A percentile compares a stretch with the other conserved stretches of the same genome.
Conservation (phyloP, 2,329 filamentous ascomycete species). For the Diaporthe caulivora region DNA sequence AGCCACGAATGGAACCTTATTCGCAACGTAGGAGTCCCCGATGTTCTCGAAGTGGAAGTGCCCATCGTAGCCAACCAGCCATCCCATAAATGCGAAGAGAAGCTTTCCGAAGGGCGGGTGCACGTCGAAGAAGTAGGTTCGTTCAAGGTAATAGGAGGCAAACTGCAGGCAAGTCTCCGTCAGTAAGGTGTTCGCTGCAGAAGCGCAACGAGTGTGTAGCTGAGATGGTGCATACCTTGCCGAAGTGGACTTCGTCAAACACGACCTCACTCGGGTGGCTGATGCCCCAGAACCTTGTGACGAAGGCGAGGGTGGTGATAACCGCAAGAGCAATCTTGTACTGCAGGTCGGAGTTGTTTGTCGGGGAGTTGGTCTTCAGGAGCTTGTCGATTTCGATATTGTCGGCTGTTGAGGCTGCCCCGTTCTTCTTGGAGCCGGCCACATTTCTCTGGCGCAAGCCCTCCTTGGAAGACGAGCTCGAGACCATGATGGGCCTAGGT, state of each 20-base stretch:
- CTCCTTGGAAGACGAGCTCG: conserved; percentile 65
- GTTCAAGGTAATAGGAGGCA: conserved; percentile 87
- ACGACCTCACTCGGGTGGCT: conserved; percentile 96
- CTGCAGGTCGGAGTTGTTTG: conserved; percentile 76
- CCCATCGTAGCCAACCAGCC: conserved; percentile 97
- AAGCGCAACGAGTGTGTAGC: not conserved
- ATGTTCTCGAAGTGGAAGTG: conserved; percentile 99
- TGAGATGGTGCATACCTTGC: conserved; percentile 78
- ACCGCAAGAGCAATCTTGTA: conserved; percentile 83
- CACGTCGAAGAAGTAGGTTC: conserved; percentile 99
- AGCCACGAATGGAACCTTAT: conserved; percentile 97
- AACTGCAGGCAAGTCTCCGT: conserved; percentile 62
- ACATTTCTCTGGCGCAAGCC: conserved; percentile 71
- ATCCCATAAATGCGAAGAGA: conserved; percentile 95
- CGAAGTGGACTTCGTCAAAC: conserved; percentile 99
- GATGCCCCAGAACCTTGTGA: conserved; percentile 96
- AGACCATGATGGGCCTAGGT: conserved; percentile 56
- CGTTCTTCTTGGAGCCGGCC: conserved; percentile 63
- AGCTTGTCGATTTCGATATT: conserved; percentile 66
- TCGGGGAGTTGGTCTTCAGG: conserved; percentile 55
- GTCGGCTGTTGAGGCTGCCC: conserved; percentile 52
- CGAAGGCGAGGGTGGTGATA: conserved; percentile 86
- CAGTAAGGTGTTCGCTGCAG: conserved; percentile 33
- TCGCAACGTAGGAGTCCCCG: conserved; percentile 95
- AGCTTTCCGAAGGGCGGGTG: conserved; percentile 99